phyloP scores from a whole-genome alignment of 306 rosid species.

The Cyamopsis tetragonoloba region DNA sequence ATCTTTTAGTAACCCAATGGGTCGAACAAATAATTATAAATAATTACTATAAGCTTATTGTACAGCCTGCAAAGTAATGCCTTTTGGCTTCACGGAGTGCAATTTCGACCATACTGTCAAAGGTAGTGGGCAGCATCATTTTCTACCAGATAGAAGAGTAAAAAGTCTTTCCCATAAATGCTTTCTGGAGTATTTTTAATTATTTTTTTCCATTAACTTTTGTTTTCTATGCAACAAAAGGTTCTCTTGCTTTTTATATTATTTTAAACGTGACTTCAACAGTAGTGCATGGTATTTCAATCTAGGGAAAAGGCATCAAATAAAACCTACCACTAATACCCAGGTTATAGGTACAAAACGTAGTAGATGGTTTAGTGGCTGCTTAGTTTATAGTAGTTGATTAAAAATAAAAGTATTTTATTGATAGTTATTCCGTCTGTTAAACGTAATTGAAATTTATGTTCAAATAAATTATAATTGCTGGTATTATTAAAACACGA shows the following conservation, averaged over 20 bases:
- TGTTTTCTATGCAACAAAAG: slow-evolving; percentile 14
- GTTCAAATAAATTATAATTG: too few species aligned
- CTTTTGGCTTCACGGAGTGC: slow-evolving; percentile 6
- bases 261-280: slow-evolving; percentile 9
- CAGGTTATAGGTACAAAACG: neutral
- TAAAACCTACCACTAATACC: neutral
- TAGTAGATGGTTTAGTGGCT: slow-evolving; percentile 5
- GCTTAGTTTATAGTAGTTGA: too few species aligned
- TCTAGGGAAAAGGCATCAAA: slow-evolving; percentile 14
- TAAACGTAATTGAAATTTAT: too few species aligned
- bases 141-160: neutral
- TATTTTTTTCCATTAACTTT: neutral
- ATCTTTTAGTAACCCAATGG: neutral
- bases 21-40: neutral
- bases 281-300: slow-evolving; percentile 1
- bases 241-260: neutral
- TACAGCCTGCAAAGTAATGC: neutral
- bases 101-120: slow-evolving; percentile 12
- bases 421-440: too few species aligned
- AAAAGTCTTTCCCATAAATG: slow-evolving; percentile 2
- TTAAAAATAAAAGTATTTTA: too few species aligned
- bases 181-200: neutral
- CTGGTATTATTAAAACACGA: too few species aligned
- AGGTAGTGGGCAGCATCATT: slow-evolving; percentile 29
- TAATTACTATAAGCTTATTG: too few species aligned